phyloP scores from a whole-genome alignment of 2,329 filamentous ascomycete species.

The Arthrocladium fulminans region DNA sequence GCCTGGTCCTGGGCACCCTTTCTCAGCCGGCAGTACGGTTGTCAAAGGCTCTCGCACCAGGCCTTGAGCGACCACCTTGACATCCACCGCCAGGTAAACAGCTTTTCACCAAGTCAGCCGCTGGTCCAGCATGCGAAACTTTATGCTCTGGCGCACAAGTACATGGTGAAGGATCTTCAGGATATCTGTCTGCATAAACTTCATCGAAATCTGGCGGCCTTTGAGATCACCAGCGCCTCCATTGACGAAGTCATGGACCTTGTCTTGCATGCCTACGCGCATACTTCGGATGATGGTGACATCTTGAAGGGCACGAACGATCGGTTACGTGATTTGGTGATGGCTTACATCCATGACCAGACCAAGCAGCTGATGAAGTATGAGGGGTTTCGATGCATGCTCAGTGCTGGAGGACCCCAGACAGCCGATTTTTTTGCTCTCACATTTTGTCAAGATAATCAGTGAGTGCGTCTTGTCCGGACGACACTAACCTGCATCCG shows the following conservation, averaged over 20 bases:
- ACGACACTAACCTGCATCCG: too few species aligned
- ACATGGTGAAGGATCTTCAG: slow-evolving; percentile 32
- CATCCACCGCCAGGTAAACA: too few species aligned
- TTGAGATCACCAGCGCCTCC: slow-evolving; percentile 21
- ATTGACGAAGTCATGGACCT: slow-evolving; percentile 29
- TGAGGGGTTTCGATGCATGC: background rate
- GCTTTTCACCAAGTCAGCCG: too few species aligned
- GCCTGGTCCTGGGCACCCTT: too few species aligned
- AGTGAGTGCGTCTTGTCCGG: too few species aligned
- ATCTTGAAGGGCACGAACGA: slow-evolving; percentile 33
- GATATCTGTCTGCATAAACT: slow-evolving; percentile 34
- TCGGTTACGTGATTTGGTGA: slow-evolving; percentile 30
- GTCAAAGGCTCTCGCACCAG: too few species aligned
- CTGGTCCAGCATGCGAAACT: slow-evolving; percentile 31
- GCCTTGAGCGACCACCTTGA: too few species aligned
- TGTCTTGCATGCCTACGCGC: slow-evolving; percentile 32
- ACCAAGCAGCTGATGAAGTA: slow-evolving; percentile 31
- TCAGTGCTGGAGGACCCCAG: background rate
- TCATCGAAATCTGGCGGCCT: slow-evolving; percentile 29
- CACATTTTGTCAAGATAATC: too few species aligned
- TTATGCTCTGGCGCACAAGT: slow-evolving; percentile 36
- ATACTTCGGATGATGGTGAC: slow-evolving; percentile 31
- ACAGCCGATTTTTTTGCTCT: background rate
- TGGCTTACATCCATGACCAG: slow-evolving; percentile 34
- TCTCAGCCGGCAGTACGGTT: too few species aligned